Conservation (phyloP, 768 basidiomycete genomes). For the Naganishia vishniacii region DNA sequence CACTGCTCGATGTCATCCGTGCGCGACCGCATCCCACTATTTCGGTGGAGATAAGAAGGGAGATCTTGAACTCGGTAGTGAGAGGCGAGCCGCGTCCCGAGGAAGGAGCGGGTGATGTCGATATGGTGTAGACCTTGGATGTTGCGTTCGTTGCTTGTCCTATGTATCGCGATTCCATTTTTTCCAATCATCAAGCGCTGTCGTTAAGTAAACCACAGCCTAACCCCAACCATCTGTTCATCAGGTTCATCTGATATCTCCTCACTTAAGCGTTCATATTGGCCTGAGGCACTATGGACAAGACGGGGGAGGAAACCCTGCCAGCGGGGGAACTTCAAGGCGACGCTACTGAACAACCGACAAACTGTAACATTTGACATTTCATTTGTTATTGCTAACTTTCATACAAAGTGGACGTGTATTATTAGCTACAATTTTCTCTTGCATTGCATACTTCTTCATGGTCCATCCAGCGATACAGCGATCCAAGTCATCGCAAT, state of each 20-base stretch:
- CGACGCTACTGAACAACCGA: too few species aligned
- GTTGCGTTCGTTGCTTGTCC: too few species aligned
- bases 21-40: slow-evolving; percentile 82
- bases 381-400: background rate
- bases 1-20: slow-evolving; percentile 85
- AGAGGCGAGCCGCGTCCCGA: slow-evolving; percentile 71
- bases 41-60: slow-evolving; percentile 79
- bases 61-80: slow-evolving; percentile 77
- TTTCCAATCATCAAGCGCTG: too few species aligned
- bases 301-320: too few species aligned
- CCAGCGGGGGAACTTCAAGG: too few species aligned
- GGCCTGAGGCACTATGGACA: too few species aligned
- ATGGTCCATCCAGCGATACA: background rate
- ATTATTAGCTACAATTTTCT: slow-evolving; percentile 16
- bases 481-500: background rate
- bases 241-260: too few species aligned
- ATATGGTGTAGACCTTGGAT: slow-evolving; percentile 33
- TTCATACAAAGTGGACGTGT: background rate
- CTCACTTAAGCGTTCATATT: too few species aligned
- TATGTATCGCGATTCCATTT: too few species aligned
- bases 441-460: background rate
- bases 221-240: too few species aligned
- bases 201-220: too few species aligned
- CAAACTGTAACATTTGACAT: too few species aligned
- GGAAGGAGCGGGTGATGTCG: slow-evolving; percentile 52